Evolutionary conservation across 208 protist species (phyloP).

Genomic region (Leishmania tropica): DNA sequence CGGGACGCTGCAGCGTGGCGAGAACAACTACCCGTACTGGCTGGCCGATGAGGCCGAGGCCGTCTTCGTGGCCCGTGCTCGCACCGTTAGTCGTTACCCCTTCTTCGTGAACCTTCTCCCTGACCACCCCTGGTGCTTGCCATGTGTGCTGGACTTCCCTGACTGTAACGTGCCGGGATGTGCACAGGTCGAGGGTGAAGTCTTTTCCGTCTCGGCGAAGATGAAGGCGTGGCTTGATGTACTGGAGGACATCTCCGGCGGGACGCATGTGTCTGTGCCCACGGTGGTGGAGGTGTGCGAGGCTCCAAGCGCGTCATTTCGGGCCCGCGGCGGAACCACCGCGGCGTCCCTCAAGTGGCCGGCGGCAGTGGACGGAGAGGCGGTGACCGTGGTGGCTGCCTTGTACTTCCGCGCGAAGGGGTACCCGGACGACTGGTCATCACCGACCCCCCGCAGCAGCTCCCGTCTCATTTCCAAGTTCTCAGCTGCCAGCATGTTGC

Average conservation of each 20-base stretch:
- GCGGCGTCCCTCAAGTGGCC: neutral
- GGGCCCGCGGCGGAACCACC: constrained; percentile 2
- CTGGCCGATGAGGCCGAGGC: constrained; percentile 51
- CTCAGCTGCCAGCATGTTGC: constrained; percentile 40
- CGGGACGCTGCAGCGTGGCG: constrained; percentile 66
- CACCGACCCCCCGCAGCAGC: constrained; percentile 27
- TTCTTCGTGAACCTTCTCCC: constrained; percentile 65
- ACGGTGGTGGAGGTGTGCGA: constrained; percentile 34
- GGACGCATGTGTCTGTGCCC: constrained; percentile 32
- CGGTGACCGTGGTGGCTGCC: constrained; percentile 21
- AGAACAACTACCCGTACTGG: constrained; percentile 79
- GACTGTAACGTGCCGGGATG: constrained; percentile 25
- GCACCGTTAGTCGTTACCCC: constrained; percentile 54
- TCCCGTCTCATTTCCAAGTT: constrained; percentile 38
- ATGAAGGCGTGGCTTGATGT: constrained; percentile 70
- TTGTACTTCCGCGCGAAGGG: constrained; percentile 55
- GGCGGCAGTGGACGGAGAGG: neutral
- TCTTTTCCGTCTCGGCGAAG: constrained; percentile 55
- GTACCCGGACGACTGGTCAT: constrained; percentile 53
- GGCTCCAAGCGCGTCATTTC: constrained; percentile 22
- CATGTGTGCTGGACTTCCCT: constrained; percentile 55
- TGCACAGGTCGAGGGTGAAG: constrained; percentile 60
- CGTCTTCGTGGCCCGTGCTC: constrained; percentile 44
- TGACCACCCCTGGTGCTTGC: constrained; percentile 41
- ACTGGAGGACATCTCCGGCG: constrained; percentile 43